Base-by-base conservation (phyloP, 1,139 yeast species). In the Suhomyces terraborum region DNA sequence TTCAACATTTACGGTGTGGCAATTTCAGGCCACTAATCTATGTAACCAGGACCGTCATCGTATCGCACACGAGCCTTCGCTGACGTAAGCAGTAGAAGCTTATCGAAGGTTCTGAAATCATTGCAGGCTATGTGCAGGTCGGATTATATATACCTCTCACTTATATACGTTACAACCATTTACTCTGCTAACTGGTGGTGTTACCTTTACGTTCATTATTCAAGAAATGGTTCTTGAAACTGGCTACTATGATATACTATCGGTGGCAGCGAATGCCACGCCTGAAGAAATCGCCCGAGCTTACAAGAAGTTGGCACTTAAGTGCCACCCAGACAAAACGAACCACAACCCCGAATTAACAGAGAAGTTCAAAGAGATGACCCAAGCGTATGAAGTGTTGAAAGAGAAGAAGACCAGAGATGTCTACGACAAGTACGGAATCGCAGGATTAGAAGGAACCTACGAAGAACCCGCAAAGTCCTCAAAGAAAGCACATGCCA, bases 321-420 rank as follows among this genome's bases (percentile, higher is more conserved):
- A 56, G 43, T 73, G 69, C 45, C 78, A 73, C 47, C 78, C 78
- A 1, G 78, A 73, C 50, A 73, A 73, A 49, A 73, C 75, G 12
- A 72, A 71, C 49, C 76, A 68, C 46, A 64, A 73, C 46, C 73
- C 74, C 1, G 64, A 59, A 38, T 52, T 69, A 28, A 72, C 77
- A 1, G 77, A 73, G 49, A 61, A 59, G 49, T 73, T 73, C 52
- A 73, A 73, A 52, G 72, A 62, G 40, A 61, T 69, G 43, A 70
- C 75, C 1, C 53, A 66, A 36, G 77, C 77, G 1, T 73, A 72
- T 48, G 77, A 71, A 51, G 57, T 72, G 3, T 51, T 73, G 22
- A 58, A 61, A 39, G 76, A 73, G 44, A 47, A 50, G 4, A 56
- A 51, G 12, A 49, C 56, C 21, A 47, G 78, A 23, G 52, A 50